These are phyloP conservation scores for Hypoxylon crocopeplum DNA, from an alignment of 495 filamentous ascomycete genomes.

Conservation along the genomic window DNA sequence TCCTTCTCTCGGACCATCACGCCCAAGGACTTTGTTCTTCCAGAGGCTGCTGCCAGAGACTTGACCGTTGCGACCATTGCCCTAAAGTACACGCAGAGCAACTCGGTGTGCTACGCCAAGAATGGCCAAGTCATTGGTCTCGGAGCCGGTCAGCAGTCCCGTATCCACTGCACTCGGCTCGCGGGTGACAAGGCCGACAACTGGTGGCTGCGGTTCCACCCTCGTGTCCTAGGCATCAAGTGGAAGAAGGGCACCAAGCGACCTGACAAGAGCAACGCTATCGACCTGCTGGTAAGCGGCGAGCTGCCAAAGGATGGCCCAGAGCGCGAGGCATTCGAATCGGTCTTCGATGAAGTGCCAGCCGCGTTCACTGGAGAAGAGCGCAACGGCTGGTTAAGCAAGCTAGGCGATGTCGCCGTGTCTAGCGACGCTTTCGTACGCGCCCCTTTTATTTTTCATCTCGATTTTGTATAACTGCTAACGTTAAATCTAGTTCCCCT, in stretches of 20 bases:
- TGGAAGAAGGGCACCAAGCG: conserved; percentile 98
- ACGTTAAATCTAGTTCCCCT: conserved; percentile 75
- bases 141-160: conserved; percentile 94
- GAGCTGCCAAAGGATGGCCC: conserved; percentile 79
- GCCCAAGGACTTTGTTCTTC: conserved; percentile 77
- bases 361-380: conserved; percentile 81
- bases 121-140: conserved; percentile 94
- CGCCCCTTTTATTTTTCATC: conserved; percentile 17
- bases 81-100: conserved; percentile 97
- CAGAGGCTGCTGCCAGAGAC: conserved; percentile 84
- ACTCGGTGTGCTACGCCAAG: conserved; percentile 97
- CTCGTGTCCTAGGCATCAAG: conserved; percentile 82
- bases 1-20: conserved; percentile 86
- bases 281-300: conserved; percentile 91
- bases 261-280: conserved; percentile 96
- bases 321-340: conserved; percentile 86
- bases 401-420: conserved; percentile 81
- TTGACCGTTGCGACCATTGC: conserved; percentile 95
- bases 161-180: conserved; percentile 97
- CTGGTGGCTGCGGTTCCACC: conserved; percentile 99
- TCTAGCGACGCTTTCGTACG: conserved; percentile 95
- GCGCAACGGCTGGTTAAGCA: conserved; percentile 79
- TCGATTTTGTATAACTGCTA: conserved; percentile 8
- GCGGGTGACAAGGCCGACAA: conserved; percentile 99
- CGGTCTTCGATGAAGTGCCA: conserved; percentile 91